These are phyloP conservation scores for Protomyces pachydermus DNA, from an alignment of 1,139 yeast genomes.

Conservation along the genomic window DNA sequence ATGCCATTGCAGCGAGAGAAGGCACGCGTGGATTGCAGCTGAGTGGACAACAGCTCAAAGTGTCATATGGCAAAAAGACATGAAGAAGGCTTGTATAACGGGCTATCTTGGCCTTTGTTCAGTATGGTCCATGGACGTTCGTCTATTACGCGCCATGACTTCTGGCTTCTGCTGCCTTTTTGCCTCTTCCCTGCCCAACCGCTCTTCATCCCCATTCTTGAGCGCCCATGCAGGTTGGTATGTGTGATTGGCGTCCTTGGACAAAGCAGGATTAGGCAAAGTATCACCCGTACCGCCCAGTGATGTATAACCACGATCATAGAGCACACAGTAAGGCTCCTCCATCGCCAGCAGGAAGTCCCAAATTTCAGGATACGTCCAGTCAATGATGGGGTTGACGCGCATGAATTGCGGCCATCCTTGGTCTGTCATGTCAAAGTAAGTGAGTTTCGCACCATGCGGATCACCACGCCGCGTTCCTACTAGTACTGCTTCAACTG, in stretches of 20 bases:
- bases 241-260: constrained; percentile 25
- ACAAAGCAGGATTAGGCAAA: constrained; percentile 57
- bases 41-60: constrained; percentile 40
- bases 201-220: constrained; percentile 21
- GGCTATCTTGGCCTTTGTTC: background rate
- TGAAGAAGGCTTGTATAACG: background rate
- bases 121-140: background rate
- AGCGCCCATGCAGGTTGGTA: constrained; percentile 27
- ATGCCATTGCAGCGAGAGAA: constrained; percentile 48
- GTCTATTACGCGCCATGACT: constrained; percentile 1
- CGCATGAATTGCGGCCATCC: constrained; percentile 83
- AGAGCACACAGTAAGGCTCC: constrained; percentile 60
- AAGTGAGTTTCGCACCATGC: constrained; percentile 52
- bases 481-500: constrained; percentile 61
- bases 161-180: background rate
- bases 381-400: constrained; percentile 74
- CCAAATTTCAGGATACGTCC: constrained; percentile 80
- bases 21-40: constrained; percentile 42
- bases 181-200: constrained; percentile 24
- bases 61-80: constrained; percentile 43
- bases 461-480: constrained; percentile 84
- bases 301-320: constrained; percentile 76
- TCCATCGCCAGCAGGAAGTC: constrained; percentile 49
- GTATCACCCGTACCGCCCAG: constrained; percentile 71
- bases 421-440: constrained; percentile 66